Percentiles rank a stretch among this genome's conserved stretches.
These are phyloP conservation scores for Suillus brevipes DNA, from an alignment of 768 basidiomycete genomes.

Conservation along the genomic window DNA sequence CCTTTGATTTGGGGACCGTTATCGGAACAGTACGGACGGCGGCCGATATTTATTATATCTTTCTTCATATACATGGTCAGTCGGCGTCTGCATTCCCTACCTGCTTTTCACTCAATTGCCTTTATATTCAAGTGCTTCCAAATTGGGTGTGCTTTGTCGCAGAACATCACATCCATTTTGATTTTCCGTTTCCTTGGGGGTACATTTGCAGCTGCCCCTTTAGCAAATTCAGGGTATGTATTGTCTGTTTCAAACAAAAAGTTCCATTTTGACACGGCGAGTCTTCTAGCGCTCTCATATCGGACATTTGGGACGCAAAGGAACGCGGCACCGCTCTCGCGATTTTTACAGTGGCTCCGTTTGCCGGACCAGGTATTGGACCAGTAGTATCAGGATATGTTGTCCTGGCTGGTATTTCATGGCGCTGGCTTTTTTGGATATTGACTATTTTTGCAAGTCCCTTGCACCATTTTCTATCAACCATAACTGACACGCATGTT, in stretches of 20 bases:
- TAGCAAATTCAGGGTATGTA: conserved; percentile 66
- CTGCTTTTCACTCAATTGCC: conserved; percentile 5
- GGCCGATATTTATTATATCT: conserved; percentile 55
- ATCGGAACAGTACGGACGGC: conserved; percentile 56
- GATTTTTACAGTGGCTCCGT: conserved; percentile 63
- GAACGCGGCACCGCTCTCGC: conserved; percentile 66
- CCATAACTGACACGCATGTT: background rate
- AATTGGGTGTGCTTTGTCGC: conserved; percentile 59
- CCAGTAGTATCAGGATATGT: conserved; percentile 55
- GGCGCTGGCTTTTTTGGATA: conserved; percentile 73
- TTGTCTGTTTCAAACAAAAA: background rate
- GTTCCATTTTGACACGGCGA: conserved; percentile 1
- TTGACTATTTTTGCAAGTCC: conserved; percentile 54
- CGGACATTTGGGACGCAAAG: conserved; percentile 63
- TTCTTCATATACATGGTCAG: conserved; percentile 57
- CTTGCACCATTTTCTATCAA: background rate
- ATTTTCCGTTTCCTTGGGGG: conserved; percentile 73
- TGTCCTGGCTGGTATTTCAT: conserved; percentile 40
- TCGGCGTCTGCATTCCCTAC: conserved; percentile 3
- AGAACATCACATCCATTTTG: conserved; percentile 63
- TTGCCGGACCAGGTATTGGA: conserved; percentile 64
- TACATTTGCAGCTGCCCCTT: conserved; percentile 64
- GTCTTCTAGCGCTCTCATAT: conserved; percentile 46
- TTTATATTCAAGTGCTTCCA: conserved; percentile 48
- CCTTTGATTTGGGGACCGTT: conserved; percentile 61